These are phyloP conservation scores for Delphinella strobiligena DNA, from an alignment of 2,329 filamentous ascomycete species.

Conservation along the genomic window DNA sequence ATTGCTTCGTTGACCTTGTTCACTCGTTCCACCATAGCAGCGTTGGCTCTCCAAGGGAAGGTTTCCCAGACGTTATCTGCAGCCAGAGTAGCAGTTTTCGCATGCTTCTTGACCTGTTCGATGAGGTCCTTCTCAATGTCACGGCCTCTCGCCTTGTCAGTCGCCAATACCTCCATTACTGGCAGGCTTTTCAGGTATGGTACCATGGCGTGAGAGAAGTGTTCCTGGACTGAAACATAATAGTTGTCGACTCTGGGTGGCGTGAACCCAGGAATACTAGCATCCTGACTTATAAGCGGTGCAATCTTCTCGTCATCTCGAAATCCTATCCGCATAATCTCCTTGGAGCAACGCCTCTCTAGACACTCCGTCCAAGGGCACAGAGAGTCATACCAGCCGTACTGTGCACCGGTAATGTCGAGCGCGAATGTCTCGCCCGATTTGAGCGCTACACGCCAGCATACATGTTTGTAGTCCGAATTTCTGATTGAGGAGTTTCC, in stretches of 20 bases:
- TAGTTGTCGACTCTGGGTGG: background rate
- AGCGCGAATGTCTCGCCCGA: conserved; percentile 9
- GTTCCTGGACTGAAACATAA: background rate
- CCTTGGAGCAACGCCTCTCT: background rate
- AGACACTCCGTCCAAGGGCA: conserved; percentile 2
- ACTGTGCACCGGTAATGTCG: conserved; percentile 12
- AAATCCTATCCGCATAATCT: background rate
- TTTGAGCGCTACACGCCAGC: background rate
- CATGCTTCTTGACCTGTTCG: background rate
- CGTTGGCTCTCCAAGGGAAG: background rate
- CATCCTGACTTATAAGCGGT: background rate
- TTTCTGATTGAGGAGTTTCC: background rate
- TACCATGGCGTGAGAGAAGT: background rate
- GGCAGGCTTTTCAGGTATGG: background rate
- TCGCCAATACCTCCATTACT: background rate
- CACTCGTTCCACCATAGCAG: too few relatives aligned
- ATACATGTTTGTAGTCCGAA: background rate
- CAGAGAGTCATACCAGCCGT: conserved; percentile 9
- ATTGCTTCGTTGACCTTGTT: too few relatives aligned
- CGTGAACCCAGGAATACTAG: background rate
- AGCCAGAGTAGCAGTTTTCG: background rate
- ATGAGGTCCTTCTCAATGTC: background rate
- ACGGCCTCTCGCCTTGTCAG: background rate
- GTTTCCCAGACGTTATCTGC: background rate
- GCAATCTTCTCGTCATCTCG: background rate